A percentile compares a stretch with the other conserved stretches of the same genome.
phyloP scores from a whole-genome alignment of 495 filamentous ascomycete species.

The Arthonia radiata region DNA sequence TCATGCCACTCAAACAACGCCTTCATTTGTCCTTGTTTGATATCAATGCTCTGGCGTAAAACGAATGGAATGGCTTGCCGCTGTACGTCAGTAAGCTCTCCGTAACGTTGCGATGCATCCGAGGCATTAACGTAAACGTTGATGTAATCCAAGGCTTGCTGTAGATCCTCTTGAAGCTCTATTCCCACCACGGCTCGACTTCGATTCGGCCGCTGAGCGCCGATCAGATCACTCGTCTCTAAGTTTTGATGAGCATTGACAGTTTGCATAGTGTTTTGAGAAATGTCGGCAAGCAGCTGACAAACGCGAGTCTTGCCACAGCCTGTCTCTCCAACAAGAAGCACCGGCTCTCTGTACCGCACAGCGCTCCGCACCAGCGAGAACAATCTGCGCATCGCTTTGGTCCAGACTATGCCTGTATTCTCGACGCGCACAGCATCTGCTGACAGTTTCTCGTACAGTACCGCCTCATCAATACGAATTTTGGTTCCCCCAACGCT shows the following conservation, averaged over 20 bases:
- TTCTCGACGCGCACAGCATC: conserved; percentile 26
- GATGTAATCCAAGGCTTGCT: conserved; percentile 9
- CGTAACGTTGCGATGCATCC: conserved; percentile 26
- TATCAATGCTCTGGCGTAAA: conserved; percentile 30
- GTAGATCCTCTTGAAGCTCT: conserved; percentile 36
- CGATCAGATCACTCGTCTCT: conserved; percentile 91
- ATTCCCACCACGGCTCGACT: conserved; percentile 50
- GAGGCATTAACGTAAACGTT: conserved; percentile 12
- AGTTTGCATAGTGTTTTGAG: conserved; percentile 50
- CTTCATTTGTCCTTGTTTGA: conserved; percentile 35
- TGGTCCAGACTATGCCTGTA: conserved; percentile 58
- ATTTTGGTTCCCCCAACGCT: conserved; percentile 27
- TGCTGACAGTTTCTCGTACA: conserved; percentile 43
- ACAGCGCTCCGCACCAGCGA: conserved; percentile 64
- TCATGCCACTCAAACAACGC: conserved; percentile 93
- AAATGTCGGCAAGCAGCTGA: conserved; percentile 66
- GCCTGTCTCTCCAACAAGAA: conserved; percentile 88
- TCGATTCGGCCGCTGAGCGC: conserved; percentile 74
- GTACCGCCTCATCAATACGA: conserved; percentile 39
- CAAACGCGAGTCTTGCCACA: conserved; percentile 95
- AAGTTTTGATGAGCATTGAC: conserved; percentile 96
- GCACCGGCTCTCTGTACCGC: conserved; percentile 74
- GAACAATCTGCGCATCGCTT: conserved; percentile 75
- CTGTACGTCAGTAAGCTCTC: conserved; percentile 13
- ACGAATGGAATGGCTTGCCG: conserved; percentile 20